Conservation (phyloP, 345 rosid species). For the Salix brachista region DNA sequence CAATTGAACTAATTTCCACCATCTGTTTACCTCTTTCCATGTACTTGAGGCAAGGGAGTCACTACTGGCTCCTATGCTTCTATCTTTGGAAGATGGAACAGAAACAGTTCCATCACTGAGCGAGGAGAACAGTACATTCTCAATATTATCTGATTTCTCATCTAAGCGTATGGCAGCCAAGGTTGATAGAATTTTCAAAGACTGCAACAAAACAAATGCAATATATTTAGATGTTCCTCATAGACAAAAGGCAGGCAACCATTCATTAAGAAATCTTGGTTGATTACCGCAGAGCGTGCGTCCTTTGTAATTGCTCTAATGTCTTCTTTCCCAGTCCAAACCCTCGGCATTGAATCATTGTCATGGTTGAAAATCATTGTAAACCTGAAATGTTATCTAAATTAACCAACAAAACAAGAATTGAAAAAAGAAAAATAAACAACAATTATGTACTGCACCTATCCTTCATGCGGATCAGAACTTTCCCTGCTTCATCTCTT, state of each 20-base stretch:
- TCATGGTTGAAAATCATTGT: conserved; percentile 65
- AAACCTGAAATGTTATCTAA: conserved; percentile 47
- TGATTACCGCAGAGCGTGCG: conserved; percentile 57
- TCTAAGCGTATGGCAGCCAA: conserved; percentile 68
- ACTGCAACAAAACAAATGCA: conserved; percentile 38
- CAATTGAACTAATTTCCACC: background rate
- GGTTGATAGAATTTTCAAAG: conserved; percentile 52
- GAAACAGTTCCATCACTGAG: conserved; percentile 48
- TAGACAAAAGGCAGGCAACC: background rate
- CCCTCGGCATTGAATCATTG: conserved; percentile 65
- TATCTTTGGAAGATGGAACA: conserved; percentile 41
- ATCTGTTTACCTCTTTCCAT: conserved; percentile 60
- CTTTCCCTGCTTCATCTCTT: conserved; percentile 70
- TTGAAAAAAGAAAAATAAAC: background rate
- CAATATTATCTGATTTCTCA: conserved; percentile 60
- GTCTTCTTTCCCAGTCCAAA: conserved; percentile 83
- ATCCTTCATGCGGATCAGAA: conserved; percentile 71
- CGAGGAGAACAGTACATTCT: conserved; percentile 45
- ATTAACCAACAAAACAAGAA: conserved; percentile 15
- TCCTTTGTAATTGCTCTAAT: conserved; percentile 57
- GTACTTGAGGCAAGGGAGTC: conserved; percentile 70
- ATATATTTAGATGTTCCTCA: conserved; percentile 19
- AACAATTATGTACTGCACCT: conserved; percentile 32
- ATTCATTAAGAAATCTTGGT: conserved; percentile 9
- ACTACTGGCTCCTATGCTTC: conserved; percentile 32